Evolutionary conservation across 495 filamentous ascomycete species (phyloP).

Genomic region (Daldinia bambusicola): DNA sequence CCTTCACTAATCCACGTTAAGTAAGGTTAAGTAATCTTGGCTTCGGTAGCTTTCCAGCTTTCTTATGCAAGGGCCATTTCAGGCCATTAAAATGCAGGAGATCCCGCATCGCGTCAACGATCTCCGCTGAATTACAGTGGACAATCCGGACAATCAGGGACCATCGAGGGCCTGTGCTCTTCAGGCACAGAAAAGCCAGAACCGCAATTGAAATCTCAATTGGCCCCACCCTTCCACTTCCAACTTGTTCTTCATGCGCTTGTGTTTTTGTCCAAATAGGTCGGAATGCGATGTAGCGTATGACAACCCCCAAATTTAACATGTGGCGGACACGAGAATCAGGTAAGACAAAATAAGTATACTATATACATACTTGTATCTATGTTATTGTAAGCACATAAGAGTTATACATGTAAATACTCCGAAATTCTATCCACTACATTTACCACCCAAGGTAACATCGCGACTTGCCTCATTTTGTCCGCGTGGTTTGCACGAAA

Average conservation of each 20-base stretch:
- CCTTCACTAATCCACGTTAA: not conserved
- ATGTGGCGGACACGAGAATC: slow-evolving; percentile 38
- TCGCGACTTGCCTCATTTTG: not conserved
- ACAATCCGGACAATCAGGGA: not conserved
- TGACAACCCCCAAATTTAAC: slow-evolving; percentile 13
- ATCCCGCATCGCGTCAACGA: slow-evolving; percentile 45
- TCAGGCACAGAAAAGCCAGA: slow-evolving; percentile 15
- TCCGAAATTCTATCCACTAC: not conserved
- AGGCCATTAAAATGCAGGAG: slow-evolving; percentile 34
- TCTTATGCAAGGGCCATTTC: slow-evolving; percentile 36
- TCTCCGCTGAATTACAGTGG: slow-evolving; percentile 23
- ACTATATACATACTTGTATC: too few species aligned
- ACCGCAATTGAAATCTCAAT: not conserved
- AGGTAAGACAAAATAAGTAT: slow-evolving; percentile 29
- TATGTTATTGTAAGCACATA: too few species aligned
- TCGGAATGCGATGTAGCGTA: slow-evolving; percentile 16
- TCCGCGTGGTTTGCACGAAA: not conserved
- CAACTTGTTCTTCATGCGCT: not conserved
- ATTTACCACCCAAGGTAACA: not conserved
- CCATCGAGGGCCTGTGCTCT: slow-evolving; percentile 21
- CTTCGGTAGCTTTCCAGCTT: slow-evolving; percentile 20
- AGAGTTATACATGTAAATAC: not conserved
- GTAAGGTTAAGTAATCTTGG: slow-evolving; percentile 22
- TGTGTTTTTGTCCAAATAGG: not conserved
- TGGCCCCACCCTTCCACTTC: not conserved